Evolutionary conservation across 768 basidiomycete genomes (phyloP).

Genomic region (Boletus rubropictus): DNA sequence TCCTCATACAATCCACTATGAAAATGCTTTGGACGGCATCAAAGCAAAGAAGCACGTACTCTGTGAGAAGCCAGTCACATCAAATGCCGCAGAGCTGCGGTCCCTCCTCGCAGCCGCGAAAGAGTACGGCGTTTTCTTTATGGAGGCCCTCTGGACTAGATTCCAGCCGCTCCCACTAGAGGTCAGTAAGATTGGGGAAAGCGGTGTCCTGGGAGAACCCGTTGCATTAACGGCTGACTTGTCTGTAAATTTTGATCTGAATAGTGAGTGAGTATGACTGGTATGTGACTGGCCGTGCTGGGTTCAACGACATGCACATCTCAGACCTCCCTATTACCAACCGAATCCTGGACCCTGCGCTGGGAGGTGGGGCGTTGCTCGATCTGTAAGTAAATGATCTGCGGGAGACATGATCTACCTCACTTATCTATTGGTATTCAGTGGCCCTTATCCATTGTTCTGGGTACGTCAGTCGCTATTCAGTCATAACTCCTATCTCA

Average conservation of each 20-base stretch:
- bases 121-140: slow-evolving; percentile 76
- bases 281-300: background rate
- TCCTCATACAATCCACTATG: slow-evolving; percentile 80
- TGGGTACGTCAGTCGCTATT: slow-evolving; percentile 45
- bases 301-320: background rate
- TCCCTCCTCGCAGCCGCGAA: slow-evolving; percentile 69
- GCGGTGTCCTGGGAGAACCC: slow-evolving; percentile 60
- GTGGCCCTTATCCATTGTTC: slow-evolving; percentile 77
- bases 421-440: slow-evolving; percentile 24
- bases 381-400: slow-evolving; percentile 56
- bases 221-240: slow-evolving; percentile 70
- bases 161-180: slow-evolving; percentile 68
- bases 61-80: slow-evolving; percentile 85
- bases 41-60: slow-evolving; percentile 79
- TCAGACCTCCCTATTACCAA: slow-evolving; percentile 63
- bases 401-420: background rate
- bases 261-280: slow-evolving; percentile 47
- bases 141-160: slow-evolving; percentile 90
- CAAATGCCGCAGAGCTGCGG: slow-evolving; percentile 69
- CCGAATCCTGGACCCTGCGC: slow-evolving; percentile 69
- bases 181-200: slow-evolving; percentile 57
- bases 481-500: slow-evolving; percentile 8
- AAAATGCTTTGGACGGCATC: slow-evolving; percentile 69
- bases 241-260: slow-evolving; percentile 60
- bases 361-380: slow-evolving; percentile 80